A percentile compares a stretch with the other conserved stretches of the same genome.
Evolutionary conservation across 805 yeast genomes (phyloP).

Genomic region (Pichia eremophila): DNA sequence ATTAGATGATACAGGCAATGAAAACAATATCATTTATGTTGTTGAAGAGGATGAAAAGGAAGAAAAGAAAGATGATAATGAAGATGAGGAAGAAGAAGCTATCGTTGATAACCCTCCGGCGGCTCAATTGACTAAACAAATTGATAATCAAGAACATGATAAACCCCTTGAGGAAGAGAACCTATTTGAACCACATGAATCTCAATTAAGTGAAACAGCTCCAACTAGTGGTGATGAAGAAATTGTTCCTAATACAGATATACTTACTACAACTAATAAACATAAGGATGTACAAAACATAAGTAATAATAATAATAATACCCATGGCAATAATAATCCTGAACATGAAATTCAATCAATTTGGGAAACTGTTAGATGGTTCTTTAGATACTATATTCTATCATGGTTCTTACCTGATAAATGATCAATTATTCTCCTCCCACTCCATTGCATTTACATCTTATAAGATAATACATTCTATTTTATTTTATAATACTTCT

Average conservation of each 20-base stretch:
- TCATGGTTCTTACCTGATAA: conserved; percentile 10
- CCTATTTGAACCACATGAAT: not conserved
- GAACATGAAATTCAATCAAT: not conserved
- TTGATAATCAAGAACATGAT: not conserved
- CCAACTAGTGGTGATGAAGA: conserved; percentile 6
- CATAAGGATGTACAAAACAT: too few relatives aligned
- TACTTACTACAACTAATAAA: not conserved
- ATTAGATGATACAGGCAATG: conserved; percentile 18
- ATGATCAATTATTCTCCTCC: too few relatives aligned
- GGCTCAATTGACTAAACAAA: not conserved
- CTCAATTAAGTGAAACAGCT: not conserved
- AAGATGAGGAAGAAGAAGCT: not conserved
- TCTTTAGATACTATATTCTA: conserved; percentile 11
- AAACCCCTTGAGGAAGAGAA: not conserved
- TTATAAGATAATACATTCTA: too few relatives aligned
- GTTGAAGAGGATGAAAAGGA: not conserved
- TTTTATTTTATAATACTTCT: too few relatives aligned
- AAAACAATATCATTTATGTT: conserved; percentile 17
- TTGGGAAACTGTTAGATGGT: conserved; percentile 13
- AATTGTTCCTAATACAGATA: not conserved
- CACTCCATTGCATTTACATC: not conserved
- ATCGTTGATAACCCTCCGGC: not conserved
- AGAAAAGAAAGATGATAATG: not conserved
- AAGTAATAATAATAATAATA: not conserved
- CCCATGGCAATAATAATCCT: not conserved